Percentiles rank a stretch among this genome's conserved stretches.
phyloP scores from a whole-genome alignment of 192 early-diverging fungal genomes.

The Coemansia sp. region DNA sequence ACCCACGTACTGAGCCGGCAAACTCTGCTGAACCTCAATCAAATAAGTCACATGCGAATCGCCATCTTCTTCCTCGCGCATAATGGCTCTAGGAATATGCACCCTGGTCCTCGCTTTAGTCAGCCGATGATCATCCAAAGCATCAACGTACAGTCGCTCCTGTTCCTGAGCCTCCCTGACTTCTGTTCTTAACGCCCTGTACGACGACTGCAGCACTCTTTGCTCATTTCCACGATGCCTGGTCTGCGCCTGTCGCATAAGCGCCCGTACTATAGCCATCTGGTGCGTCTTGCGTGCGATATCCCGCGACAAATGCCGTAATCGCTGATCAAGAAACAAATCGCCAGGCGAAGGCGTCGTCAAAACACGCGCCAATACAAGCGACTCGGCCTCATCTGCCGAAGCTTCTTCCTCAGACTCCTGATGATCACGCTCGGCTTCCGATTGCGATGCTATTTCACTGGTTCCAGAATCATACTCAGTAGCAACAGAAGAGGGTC shows the following conservation, averaged over 20 bases:
- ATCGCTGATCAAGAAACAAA: constrained; percentile 61
- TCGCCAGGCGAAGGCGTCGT: constrained; percentile 68
- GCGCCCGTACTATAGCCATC: constrained; percentile 63
- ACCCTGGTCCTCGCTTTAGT: constrained; percentile 51
- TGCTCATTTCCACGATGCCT: constrained; percentile 60
- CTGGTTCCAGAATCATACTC: neutral
- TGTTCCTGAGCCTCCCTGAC: constrained; percentile 62
- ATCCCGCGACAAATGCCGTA: constrained; percentile 55
- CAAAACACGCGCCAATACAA: constrained; percentile 53
- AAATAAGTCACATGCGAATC: constrained; percentile 40
- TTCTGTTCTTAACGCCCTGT: constrained; percentile 58
- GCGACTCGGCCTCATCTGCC: constrained; percentile 38
- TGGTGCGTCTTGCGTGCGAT: constrained; percentile 63
- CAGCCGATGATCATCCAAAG: constrained; percentile 63
- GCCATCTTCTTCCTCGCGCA: neutral
- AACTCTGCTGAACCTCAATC: constrained; percentile 70
- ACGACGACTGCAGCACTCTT: constrained; percentile 64
- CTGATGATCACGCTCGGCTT: neutral
- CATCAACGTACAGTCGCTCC: constrained; percentile 60
- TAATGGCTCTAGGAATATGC: constrained; percentile 43
- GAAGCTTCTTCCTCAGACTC: neutral
- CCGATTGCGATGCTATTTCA: neutral
- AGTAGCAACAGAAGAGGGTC: neutral
- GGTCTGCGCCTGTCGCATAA: constrained; percentile 62
- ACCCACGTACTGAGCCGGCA: constrained; percentile 45